Evolutionary conservation across 257 asterid species (phyloP).

Genomic region (Solanum appendiculatum): DNA sequence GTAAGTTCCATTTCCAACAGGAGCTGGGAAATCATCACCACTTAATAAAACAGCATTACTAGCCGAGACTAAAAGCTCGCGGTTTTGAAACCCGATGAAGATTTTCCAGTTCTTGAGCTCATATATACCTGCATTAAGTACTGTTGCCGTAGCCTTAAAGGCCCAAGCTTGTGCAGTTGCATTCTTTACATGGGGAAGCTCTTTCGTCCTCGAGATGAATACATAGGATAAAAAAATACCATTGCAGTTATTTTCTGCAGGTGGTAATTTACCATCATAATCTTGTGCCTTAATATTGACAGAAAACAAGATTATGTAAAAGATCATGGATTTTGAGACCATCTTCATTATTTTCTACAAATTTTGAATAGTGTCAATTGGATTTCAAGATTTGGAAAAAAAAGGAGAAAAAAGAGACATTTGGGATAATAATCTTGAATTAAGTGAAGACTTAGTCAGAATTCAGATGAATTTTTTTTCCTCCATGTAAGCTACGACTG

Average conservation of each 20-base stretch:
- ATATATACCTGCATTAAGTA: conserved; percentile 28
- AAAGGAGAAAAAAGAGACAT: background rate
- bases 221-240: conserved; percentile 26
- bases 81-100: conserved; percentile 29
- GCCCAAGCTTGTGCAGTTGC: conserved; percentile 45
- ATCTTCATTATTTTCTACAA: background rate
- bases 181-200: conserved; percentile 27
- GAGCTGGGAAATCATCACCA: conserved; percentile 21
- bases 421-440: conserved; percentile 1
- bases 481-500: conserved; percentile 15
- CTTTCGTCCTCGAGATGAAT: conserved; percentile 19
- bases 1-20: conserved; percentile 47
- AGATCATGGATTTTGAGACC: background rate
- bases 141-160: conserved; percentile 24
- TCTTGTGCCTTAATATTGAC: conserved; percentile 10
- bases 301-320: conserved; percentile 4
- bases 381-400: background rate
- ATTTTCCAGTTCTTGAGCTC: conserved; percentile 34
- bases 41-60: conserved; percentile 12
- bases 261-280: background rate
- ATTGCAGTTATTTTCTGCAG: conserved; percentile 20
- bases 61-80: conserved; percentile 30
- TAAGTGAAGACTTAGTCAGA: conserved; percentile 17
- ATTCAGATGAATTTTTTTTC: conserved; percentile 13
- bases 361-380: background rate